A percentile compares a stretch with the other conserved stretches of the same genome.
phyloP scores from a whole-genome alignment of 1,139 yeast genomes.

The Neolecta irregularis region DNA sequence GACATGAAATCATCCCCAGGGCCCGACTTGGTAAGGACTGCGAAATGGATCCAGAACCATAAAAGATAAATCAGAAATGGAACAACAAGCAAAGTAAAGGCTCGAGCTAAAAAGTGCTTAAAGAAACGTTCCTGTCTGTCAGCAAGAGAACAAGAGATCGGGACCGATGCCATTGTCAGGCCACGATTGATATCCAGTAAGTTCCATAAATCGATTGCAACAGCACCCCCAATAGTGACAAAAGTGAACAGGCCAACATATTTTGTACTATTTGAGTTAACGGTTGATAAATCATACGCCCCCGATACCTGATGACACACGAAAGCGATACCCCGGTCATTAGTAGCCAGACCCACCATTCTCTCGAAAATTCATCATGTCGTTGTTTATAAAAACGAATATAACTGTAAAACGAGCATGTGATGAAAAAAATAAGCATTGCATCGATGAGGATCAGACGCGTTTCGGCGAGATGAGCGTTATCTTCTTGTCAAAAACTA shows the following conservation, averaged over 20 bases:
- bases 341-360: constrained; percentile 83
- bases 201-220: constrained; percentile 71
- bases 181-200: constrained; percentile 62
- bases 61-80: constrained; percentile 74
- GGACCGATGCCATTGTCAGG: constrained; percentile 32
- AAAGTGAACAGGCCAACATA: constrained; percentile 91
- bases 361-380: constrained; percentile 41
- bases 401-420: constrained; percentile 61
- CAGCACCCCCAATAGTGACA: constrained; percentile 74
- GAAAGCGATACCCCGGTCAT: constrained; percentile 76
- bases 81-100: constrained; percentile 53
- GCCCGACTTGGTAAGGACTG: constrained; percentile 67
- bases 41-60: constrained; percentile 91
- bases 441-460: constrained; percentile 85
- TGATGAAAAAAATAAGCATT: constrained; percentile 67
- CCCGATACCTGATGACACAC: constrained; percentile 42
- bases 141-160: background rate
- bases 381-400: constrained; percentile 67
- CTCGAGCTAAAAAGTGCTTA: constrained; percentile 64
- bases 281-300: constrained; percentile 17
- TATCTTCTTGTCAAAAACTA: constrained; percentile 24
- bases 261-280: constrained; percentile 40
- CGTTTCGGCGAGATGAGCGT: constrained; percentile 84
- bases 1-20: constrained; percentile 95
- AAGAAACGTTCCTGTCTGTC: constrained; percentile 27